Base-by-base conservation (phyloP, 495 filamentous ascomycete genomes). In the Aspergillus bertholletiae region DNA sequence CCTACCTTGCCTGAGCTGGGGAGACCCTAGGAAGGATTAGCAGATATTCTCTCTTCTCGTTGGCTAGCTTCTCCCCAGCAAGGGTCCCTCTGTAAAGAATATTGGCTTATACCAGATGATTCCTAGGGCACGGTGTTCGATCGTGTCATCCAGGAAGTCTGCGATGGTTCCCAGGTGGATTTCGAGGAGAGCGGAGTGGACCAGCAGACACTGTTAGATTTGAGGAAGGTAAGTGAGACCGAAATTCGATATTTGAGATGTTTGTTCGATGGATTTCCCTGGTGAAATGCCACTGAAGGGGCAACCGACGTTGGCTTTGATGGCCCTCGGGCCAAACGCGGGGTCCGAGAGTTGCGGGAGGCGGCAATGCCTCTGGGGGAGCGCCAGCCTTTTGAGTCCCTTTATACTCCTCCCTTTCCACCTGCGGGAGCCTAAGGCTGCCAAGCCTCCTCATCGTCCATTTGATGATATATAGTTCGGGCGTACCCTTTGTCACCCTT, bases 161-260 rank as follows among this genome's bases (percentile, higher is more conserved):
- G 96, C 67, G 84, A 88, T 55, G 81, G 83, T 51, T 96, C 92
- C 64, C 82, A 89, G 70, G 86, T 93, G 63, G 92, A 96, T 70
- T 97, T 99, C 72, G 95, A 99, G 71, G 94, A 97, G 69, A 88
- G 86, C 63, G 95, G 95, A 58, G 88, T 97, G 55, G 90, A 94
- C 54, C 88, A 89, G 66, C 74, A 82, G 59, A 89, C 90, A 44
- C 78, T 99, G 60, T 79, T 89, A 56, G 90, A 96, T 66, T 77
- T 99, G 80, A 84, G 80, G 68, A 79, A 83, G 79, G 93, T 97
- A 69, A 83, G 85, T 77, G n/a, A n/a, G n/a, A n/a, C 56, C 9
- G 24, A 32, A 23, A 32, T 49, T 56, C 53, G 21, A 20, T 57
- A 27, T 53, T 59, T 45, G 11, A 45, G 5, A 41, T 53, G 24